These are phyloP conservation scores for Oryza australiensis DNA, from an alignment of 176 grass and related monocot genomes.

Conservation along the genomic window DNA sequence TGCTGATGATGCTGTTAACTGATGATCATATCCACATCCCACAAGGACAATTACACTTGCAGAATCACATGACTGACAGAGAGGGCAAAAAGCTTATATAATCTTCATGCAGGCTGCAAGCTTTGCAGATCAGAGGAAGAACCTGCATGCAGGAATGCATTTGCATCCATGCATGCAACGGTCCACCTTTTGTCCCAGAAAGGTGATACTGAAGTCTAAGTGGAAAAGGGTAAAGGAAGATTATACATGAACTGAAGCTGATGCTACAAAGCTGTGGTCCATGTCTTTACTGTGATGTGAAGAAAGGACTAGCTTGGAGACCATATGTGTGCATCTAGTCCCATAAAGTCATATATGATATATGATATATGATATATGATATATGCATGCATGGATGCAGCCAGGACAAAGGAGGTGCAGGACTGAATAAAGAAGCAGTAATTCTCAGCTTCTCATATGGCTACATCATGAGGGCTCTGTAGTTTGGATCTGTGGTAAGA, in stretches of 20 bases:
- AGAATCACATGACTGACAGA: constrained; percentile 24
- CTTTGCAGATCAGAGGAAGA: constrained; percentile 27
- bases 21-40: background rate
- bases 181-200: constrained; percentile 15
- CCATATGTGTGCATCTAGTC: constrained; percentile 18
- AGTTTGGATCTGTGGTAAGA: background rate
- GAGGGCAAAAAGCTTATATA: background rate
- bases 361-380: background rate
- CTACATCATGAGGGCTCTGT: background rate
- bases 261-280: constrained; percentile 44
- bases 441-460: constrained; percentile 19
- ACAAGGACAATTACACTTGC: background rate
- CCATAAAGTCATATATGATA: constrained; percentile 21
- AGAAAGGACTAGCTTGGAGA: constrained; percentile 38
- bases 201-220: background rate
- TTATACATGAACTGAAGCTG: constrained; percentile 6
- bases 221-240: background rate
- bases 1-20: constrained; percentile 19
- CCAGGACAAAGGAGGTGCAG: constrained; percentile 14
- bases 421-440: constrained; percentile 6
- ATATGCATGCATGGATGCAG: background rate
- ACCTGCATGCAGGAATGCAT: background rate
- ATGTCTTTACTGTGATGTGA: constrained; percentile 51
- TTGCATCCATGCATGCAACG: background rate
- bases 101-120: background rate